Conservation (phyloP, 495 filamentous ascomycete species). For the Bacidia gigantensis region DNA sequence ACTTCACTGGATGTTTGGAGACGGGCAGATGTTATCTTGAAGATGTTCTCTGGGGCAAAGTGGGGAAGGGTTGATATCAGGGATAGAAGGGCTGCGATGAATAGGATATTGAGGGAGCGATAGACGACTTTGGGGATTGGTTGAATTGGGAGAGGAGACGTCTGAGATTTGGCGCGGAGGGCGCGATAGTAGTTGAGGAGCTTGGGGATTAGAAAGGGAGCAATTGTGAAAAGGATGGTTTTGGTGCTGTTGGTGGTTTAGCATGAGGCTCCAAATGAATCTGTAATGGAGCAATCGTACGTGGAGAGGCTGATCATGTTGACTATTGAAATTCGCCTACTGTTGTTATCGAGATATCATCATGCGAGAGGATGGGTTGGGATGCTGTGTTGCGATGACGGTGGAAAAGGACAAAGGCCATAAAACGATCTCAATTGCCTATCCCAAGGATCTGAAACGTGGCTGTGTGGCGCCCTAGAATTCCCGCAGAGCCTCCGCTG, state of each 20-base stretch:
- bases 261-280: not conserved
- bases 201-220: conserved; percentile 67
- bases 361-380: not conserved
- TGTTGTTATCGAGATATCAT: conserved; percentile 16
- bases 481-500: no score
- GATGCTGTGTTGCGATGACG: no score
- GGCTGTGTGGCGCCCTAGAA: no score
- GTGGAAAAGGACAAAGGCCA: no score
- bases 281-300: conserved; percentile 4
- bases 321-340: not conserved
- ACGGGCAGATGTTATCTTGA: conserved; percentile 61
- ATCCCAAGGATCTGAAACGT: no score
- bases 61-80: conserved; percentile 49
- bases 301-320: conserved; percentile 17
- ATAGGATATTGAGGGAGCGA: conserved; percentile 48
- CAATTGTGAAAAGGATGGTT: conserved; percentile 72
- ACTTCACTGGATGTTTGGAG: conserved; percentile 74
- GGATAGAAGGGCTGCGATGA: conserved; percentile 39
- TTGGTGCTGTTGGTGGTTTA: conserved; percentile 41
- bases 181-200: conserved; percentile 56
- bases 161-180: conserved; percentile 32
- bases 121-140: conserved; percentile 28
- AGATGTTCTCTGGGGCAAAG: conserved; percentile 70
- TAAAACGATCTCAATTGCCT: no score
- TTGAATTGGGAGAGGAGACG: conserved; percentile 38